Evolutionary conservation across 2,329 filamentous ascomycete species (phyloP), one percentile per base, ranked within the genome.

Genomic region (Penicillium freii): DNA sequence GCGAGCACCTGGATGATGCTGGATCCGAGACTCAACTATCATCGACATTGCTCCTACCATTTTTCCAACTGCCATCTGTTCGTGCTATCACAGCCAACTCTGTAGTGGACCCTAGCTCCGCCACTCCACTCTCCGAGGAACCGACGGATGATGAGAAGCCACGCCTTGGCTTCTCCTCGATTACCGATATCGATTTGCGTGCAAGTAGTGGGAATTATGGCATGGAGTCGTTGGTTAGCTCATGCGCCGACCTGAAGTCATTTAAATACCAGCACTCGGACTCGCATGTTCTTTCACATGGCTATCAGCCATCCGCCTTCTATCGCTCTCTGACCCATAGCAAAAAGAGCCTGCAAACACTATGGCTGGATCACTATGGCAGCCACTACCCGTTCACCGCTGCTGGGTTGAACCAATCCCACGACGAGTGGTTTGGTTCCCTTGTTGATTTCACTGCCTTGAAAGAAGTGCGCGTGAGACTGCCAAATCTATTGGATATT

Each of bases 201-300:
- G 49, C 59, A 8, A 72, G 69, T 56, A 70, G 66, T 33, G 69
- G 66, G 2, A 60, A 62, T 3, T 50, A 61, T 3, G 69, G 69
- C 10, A 69, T 72, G 63, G 53, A 62, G 17, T 51, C 38, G 1
- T 31, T 71, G 23, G 51, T 71, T 10, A 45, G 58, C 2, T 62
- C 62, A 3, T 71, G 69, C 54, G 46, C 63, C 8, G 55, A 61
- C 1, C 51, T 72, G 17, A 61, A 56, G 4, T 68, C 67, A 0
- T 70, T 72, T 55, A 71, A 71, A 48, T 71, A 72, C 29, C 69
- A 72, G 42, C 69, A 72, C 54, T 69, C 68, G 1, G 69, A 72
- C 45, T 61, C 62, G 2, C 66, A 69, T n/a, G 40, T 69, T 7
- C 57, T 62, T 2, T 62, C 67, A 0, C 62, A 66, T 40, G 69